Evolutionary conservation across 441 rosid species (phyloP), one percentile per base, ranked within the genome.

Genomic region (Geranium incanum): DNA sequence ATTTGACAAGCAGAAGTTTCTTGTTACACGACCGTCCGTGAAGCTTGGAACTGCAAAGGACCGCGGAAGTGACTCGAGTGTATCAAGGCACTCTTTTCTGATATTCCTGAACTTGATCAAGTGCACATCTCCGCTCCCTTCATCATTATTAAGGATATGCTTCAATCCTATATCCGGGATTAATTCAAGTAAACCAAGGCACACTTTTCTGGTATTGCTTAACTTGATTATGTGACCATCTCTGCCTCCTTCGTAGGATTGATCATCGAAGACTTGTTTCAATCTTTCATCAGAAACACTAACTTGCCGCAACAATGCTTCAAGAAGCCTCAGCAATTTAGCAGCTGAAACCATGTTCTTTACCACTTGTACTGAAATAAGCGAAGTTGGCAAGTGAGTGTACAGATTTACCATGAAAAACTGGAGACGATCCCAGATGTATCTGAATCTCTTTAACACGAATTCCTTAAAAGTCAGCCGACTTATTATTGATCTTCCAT

Each of bases 11-110:
- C 73, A 69, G 15, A 71, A 71, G 39, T 67, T 5, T 4, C 6
- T 5, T 16, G 68, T 76, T 3, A 18, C 8, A 4, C 0, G 38
- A 16, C 1, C 0, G 15, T 71, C 52, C 57, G 2, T 6, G 6
- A 11, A 57, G 33, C 1, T 41, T 33, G 75, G 75, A 36, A 36
- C 68, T 21, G 5, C 4, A n/a, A 75, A 74, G 68, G 68, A 62
- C 4, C 8, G 63, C 36, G 11, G 65, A 28, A 71, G 37, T 7
- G 63, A 41, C 50, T 7, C 12, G 15, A 71, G 19, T 13, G 36
- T 2, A 16, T 55, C n/a, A 75, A 75, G 64, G 62, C 73, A 75
- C 38, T 70, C 73, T 8, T 0, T 5, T 64, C 45, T 48, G 69
- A 59, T 39, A 39, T 39, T 39, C 6, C 5, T 7, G 43, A 39